These are phyloP conservation scores for Xylaria sp. DNA, from an alignment of 2,329 filamentous ascomycete species.

Conservation along the genomic window DNA sequence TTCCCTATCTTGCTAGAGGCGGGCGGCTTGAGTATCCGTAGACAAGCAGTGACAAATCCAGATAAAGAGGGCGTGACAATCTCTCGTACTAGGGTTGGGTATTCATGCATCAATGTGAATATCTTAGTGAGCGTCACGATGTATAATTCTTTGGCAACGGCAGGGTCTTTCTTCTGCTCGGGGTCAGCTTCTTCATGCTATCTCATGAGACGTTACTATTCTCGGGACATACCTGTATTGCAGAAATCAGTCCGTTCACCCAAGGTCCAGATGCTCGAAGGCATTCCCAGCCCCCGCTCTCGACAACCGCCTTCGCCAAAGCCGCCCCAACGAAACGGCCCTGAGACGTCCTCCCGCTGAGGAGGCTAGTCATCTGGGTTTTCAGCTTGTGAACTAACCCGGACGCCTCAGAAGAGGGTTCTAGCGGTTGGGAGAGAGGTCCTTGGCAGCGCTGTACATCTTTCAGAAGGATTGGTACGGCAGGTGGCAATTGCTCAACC, in stretches of 20 bases:
- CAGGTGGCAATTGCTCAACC: slow-evolving; percentile 76
- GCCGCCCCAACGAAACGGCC: slow-evolving; percentile 82
- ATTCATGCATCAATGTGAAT: slow-evolving; percentile 83
- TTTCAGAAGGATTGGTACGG: slow-evolving; percentile 75
- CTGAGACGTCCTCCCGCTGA: slow-evolving; percentile 79
- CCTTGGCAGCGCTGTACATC: slow-evolving; percentile 67
- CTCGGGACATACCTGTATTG: slow-evolving; percentile 70
- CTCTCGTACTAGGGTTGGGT: slow-evolving; percentile 85
- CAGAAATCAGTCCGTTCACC: slow-evolving; percentile 78
- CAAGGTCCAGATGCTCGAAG: slow-evolving; percentile 79
- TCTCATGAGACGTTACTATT: background rate
- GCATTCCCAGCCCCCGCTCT: slow-evolving; percentile 86
- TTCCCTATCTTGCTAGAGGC: slow-evolving; percentile 54
- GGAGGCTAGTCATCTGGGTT: slow-evolving; percentile 78
- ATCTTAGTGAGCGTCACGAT: slow-evolving; percentile 84
- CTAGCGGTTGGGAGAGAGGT: slow-evolving; percentile 72
- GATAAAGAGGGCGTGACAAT: slow-evolving; percentile 86
- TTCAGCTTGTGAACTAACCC: slow-evolving; percentile 85
- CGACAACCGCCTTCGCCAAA: slow-evolving; percentile 82
- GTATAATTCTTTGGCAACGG: slow-evolving; percentile 78
- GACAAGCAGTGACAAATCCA: slow-evolving; percentile 76
- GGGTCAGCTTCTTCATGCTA: slow-evolving; percentile 9
- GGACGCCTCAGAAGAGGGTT: slow-evolving; percentile 70
- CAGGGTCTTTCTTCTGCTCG: slow-evolving; percentile 78
- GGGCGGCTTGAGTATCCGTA: slow-evolving; percentile 70